phyloP scores from a whole-genome alignment of 768 basidiomycete species.

The Tulasnella sp. region DNA sequence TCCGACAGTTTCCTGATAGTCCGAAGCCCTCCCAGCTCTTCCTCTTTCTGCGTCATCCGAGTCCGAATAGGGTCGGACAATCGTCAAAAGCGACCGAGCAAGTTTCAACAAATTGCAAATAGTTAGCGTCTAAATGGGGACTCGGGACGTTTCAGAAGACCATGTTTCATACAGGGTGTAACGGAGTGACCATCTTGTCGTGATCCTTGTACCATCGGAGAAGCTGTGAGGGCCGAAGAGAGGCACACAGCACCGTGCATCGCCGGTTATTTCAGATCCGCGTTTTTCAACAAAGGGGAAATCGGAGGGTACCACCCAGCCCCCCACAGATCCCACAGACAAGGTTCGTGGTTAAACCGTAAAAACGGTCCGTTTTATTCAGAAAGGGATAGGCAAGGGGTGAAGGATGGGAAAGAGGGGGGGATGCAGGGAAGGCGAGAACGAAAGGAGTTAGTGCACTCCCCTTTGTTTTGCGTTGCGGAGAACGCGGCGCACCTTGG shows the following conservation, averaged over 20 bases:
- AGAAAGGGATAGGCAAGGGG: background rate
- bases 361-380: background rate
- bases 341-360: constrained; percentile 5
- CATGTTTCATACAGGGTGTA: constrained; percentile 62
- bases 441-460: constrained; percentile 1
- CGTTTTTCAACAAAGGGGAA: background rate
- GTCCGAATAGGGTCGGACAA: background rate
- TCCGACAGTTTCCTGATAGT: constrained; percentile 61
- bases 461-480: background rate
- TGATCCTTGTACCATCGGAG: constrained; percentile 75
- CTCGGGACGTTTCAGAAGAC: background rate
- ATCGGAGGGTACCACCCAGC: background rate
- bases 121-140: background rate
- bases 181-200: constrained; percentile 63
- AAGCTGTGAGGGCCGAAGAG: constrained; percentile 51
- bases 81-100: background rate
- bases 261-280: background rate
- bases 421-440: background rate
- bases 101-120: background rate
- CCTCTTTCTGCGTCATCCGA: constrained; percentile 58
- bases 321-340: background rate
- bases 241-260: background rate
- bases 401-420: background rate
- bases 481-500: constrained; percentile 54
- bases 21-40: constrained; percentile 65